phyloP scores from a whole-genome alignment of 148 eudicot genomes.

The Drosera capensis region DNA sequence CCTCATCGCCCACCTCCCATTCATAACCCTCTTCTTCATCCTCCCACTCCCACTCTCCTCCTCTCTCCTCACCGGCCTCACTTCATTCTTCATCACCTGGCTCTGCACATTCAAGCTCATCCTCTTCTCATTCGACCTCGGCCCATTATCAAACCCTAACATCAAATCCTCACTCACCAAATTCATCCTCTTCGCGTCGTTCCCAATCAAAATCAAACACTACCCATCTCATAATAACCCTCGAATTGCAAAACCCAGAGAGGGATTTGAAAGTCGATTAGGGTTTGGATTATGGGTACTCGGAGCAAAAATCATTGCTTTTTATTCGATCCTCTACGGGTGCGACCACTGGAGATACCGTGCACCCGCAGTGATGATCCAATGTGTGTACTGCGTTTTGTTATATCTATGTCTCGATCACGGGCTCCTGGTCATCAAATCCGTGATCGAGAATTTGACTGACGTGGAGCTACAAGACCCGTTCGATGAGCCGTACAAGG shows the following conservation, averaged over 20 bases:
- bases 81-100: conserved; percentile 38
- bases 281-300: no score
- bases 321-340: no score
- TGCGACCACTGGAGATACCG: no score
- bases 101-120: conserved; percentile 41
- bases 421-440: conserved; percentile 15
- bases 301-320: conserved; percentile 4
- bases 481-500: conserved; percentile 36
- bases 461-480: conserved; percentile 31
- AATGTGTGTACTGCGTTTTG: conserved; percentile 19
- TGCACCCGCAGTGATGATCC: no score
- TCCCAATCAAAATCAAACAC: conserved; percentile 25
- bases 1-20: conserved; percentile 16
- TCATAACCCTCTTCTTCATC: conserved; percentile 13
- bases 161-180: conserved; percentile 14
- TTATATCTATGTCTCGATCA: conserved; percentile 32
- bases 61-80: conserved; percentile 20
- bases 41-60: conserved; percentile 30
- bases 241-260: not conserved
- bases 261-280: not conserved
- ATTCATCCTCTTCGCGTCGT: conserved; percentile 24
- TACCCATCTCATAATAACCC: not conserved
- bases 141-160: conserved; percentile 21
- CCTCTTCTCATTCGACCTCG: conserved; percentile 26
- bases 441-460: conserved; percentile 11